A percentile compares a stretch with the other conserved stretches of the same genome.
These are phyloP conservation scores for Platanthera zijinensis DNA, from an alignment of 106 monocot species.

Conservation along the genomic window DNA sequence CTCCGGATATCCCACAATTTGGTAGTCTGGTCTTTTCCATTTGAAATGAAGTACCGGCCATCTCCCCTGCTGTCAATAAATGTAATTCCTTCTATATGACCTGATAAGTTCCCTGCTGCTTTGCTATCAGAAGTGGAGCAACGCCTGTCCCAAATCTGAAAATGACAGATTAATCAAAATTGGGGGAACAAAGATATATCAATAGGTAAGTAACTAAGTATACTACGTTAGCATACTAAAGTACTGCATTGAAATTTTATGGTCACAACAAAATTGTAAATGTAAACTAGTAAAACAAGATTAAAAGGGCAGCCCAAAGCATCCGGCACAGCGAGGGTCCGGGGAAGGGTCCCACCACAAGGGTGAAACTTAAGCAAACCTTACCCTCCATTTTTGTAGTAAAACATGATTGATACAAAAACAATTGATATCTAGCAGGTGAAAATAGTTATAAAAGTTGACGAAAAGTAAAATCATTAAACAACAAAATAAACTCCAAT, in stretches of 20 bases:
- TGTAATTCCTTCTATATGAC: constrained; percentile 90
- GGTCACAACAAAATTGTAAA: background rate
- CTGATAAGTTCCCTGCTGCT: constrained; percentile 61
- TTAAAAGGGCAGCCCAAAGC: background rate
- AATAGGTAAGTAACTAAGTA: background rate
- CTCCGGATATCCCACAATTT: constrained; percentile 94
- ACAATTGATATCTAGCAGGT: background rate
- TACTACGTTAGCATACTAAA: background rate
- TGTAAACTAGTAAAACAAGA: background rate
- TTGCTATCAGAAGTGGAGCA: constrained; percentile 41
- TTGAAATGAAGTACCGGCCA: constrained; percentile 87
- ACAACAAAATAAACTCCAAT: background rate
- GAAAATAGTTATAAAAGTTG: background rate
- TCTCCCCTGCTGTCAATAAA: constrained; percentile 89
- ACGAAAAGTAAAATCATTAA: background rate
- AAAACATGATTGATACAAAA: background rate
- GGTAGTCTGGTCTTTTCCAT: constrained; percentile 87
- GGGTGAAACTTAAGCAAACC: too few relatives aligned
- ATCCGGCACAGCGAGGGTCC: too few relatives aligned
- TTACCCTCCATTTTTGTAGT: too few relatives aligned
- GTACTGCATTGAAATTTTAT: background rate
- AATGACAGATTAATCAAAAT: background rate
- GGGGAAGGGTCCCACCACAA: too few relatives aligned
- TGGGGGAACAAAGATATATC: background rate
- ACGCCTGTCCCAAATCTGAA: constrained; percentile 93